Conservation (phyloP, 1,284 basidiomycete genomes). For the Ustilago curta region DNA sequence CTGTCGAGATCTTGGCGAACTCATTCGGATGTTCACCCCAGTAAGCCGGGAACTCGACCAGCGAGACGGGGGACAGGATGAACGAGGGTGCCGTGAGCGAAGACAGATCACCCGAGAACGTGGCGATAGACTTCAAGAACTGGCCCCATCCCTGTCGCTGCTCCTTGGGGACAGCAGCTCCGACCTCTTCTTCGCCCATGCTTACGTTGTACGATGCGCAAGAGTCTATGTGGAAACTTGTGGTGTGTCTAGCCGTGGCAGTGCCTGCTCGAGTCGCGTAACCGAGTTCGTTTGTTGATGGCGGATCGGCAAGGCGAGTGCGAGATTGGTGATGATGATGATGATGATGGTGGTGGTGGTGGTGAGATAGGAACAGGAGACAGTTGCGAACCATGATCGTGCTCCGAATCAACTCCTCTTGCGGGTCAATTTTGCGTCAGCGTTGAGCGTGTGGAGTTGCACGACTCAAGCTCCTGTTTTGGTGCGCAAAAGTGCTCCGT, state of each 20-base stretch:
- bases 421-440: not conserved
- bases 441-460: not conserved
- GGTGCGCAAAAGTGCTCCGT: not conserved
- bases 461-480: not conserved
- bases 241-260: not conserved
- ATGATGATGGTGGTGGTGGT: not conserved
- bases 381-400: too few relatives aligned
- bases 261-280: conserved; percentile 3
- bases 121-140: conserved; percentile 67
- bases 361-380: too few relatives aligned
- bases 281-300: not conserved
- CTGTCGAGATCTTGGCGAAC: conserved; percentile 58
- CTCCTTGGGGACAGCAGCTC: conserved; percentile 55
- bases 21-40: conserved; percentile 69
- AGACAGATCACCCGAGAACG: conserved; percentile 82
- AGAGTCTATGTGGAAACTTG: conserved; percentile 8
- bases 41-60: conserved; percentile 68
- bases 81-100: conserved; percentile 87
- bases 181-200: conserved; percentile 58
- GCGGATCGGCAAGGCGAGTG: not conserved
- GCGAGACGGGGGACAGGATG: conserved; percentile 71
- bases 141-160: conserved; percentile 64
- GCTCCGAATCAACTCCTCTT: too few relatives aligned
- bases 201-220: not conserved
- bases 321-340: not conserved